These are phyloP conservation scores for Rugonectria rugulosa DNA, from an alignment of 2,329 filamentous ascomycete genomes.

Conservation along the genomic window DNA sequence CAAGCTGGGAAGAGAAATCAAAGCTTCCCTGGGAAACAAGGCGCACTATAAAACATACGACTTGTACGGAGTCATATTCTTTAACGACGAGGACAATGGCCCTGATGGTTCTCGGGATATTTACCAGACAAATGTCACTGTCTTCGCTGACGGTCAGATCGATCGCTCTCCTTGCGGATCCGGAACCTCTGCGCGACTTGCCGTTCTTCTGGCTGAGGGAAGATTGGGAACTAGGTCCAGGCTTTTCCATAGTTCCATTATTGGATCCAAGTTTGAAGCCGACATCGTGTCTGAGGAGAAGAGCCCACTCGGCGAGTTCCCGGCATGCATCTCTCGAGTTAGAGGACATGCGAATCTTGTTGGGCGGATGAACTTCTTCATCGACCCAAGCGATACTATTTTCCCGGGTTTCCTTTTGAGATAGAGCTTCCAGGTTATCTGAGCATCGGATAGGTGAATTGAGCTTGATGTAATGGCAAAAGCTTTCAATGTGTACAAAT, in stretches of 20 bases:
- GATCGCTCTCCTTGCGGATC: constrained; percentile 39
- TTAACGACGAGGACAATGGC: constrained; percentile 4
- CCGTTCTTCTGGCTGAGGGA: constrained; percentile 18
- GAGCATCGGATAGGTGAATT: too few species aligned
- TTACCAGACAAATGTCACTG: constrained; percentile 31
- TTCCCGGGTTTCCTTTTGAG: constrained; percentile 28
- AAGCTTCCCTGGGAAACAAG: constrained; percentile 11
- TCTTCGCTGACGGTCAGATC: constrained; percentile 39
- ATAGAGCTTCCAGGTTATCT: too few species aligned
- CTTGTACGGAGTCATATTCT: constrained; percentile 27
- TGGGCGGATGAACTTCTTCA: constrained; percentile 30
- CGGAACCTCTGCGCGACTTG: constrained; percentile 32
- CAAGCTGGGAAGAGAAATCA: constrained; percentile 28
- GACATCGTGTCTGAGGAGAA: constrained; percentile 22
- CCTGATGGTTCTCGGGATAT: not conserved
- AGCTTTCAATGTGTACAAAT: too few species aligned
- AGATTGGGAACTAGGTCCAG: not conserved
- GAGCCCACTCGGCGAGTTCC: constrained; percentile 22
- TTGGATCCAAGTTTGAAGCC: constrained; percentile 20
- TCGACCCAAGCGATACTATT: constrained; percentile 19
- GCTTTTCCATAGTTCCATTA: constrained; percentile 24
- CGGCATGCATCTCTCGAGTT: constrained; percentile 28
- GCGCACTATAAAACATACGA: constrained; percentile 21
- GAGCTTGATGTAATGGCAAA: too few species aligned
- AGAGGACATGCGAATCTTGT: constrained; percentile 21